Evolutionary conservation across 169 alveolate species (phyloP).

Genomic region (Babesia bigemina): DNA sequence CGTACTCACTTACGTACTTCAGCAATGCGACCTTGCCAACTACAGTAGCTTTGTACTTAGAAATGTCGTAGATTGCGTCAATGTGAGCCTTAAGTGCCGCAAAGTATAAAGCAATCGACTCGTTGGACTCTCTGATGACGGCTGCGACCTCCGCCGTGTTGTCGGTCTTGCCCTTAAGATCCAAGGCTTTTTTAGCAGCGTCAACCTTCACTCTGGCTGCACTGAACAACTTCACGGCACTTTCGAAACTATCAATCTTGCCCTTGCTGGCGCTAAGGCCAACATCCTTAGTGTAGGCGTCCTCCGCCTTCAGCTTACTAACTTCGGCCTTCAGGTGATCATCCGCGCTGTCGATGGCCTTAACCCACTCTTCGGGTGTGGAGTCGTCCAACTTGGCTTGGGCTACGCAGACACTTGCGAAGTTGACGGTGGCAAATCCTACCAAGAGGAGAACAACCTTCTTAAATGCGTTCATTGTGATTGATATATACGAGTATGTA

Average conservation of each 20-base stretch:
- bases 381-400: background rate
- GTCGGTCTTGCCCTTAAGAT: constrained; percentile 7
- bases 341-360: background rate
- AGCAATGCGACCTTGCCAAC: background rate
- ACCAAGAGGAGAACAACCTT: constrained; percentile 11
- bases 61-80: background rate
- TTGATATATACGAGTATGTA: background rate
- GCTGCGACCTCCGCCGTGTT: constrained; percentile 8
- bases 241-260: background rate
- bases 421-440: background rate
- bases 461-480: constrained; percentile 19
- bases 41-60: background rate
- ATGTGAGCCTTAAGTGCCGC: background rate
- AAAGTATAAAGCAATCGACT: background rate
- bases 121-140: background rate
- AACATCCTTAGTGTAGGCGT: background rate
- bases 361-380: constrained; percentile 19
- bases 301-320: background rate
- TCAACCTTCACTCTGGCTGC: background rate
- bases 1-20: background rate
- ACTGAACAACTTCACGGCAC: no score
- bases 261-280: background rate
- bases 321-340: background rate
- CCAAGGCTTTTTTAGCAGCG: constrained; percentile 15
- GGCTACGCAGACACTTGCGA: background rate